A percentile compares a stretch with the other conserved stretches of the same genome.
These are phyloP conservation scores for Amylocarpus encephaloides DNA, from an alignment of 2,329 filamentous ascomycete species.

Conservation along the genomic window DNA sequence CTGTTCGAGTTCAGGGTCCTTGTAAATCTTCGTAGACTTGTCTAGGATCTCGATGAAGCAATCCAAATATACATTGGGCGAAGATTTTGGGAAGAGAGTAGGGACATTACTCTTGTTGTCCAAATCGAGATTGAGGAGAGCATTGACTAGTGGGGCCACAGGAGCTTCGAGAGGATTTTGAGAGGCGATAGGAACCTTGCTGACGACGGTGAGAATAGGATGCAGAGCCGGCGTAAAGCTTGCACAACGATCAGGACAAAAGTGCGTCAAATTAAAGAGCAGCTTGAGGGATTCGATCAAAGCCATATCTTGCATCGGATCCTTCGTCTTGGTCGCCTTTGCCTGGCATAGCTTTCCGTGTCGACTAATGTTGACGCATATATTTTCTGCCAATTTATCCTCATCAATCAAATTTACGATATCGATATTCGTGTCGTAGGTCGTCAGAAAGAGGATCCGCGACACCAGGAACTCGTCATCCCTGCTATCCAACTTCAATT, in stretches of 20 bases:
- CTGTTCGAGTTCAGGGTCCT: slow-evolving; percentile 64
- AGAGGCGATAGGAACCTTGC: slow-evolving; percentile 48
- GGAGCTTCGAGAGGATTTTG: slow-evolving; percentile 66
- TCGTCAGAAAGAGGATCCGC: slow-evolving; percentile 74
- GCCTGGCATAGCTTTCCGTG: slow-evolving; percentile 54
- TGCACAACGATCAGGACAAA: slow-evolving; percentile 54
- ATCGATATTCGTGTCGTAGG: slow-evolving; percentile 67
- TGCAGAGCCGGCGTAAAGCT: slow-evolving; percentile 64
- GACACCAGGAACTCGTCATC: slow-evolving; percentile 84
- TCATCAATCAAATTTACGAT: slow-evolving; percentile 59
- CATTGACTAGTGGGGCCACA: slow-evolving; percentile 68
- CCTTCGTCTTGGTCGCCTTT: slow-evolving; percentile 23
- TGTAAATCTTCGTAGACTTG: slow-evolving; percentile 55
- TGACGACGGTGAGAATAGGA: slow-evolving; percentile 65
- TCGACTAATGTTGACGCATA: slow-evolving; percentile 62
- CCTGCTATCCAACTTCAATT: slow-evolving; percentile 63
- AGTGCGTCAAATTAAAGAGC: slow-evolving; percentile 80
- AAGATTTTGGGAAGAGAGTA: slow-evolving; percentile 58
- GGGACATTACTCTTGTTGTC: slow-evolving; percentile 40
- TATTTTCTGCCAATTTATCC: slow-evolving; percentile 58
- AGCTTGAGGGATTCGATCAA: slow-evolving; percentile 80
- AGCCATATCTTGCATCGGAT: slow-evolving; percentile 70
- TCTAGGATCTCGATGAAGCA: slow-evolving; percentile 67
- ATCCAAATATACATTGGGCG: slow-evolving; percentile 53
- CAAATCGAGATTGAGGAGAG: slow-evolving; percentile 72